phyloP scores from a whole-genome alignment of 192 early-diverging fungal species.

The Geosiphon pyriformis region DNA sequence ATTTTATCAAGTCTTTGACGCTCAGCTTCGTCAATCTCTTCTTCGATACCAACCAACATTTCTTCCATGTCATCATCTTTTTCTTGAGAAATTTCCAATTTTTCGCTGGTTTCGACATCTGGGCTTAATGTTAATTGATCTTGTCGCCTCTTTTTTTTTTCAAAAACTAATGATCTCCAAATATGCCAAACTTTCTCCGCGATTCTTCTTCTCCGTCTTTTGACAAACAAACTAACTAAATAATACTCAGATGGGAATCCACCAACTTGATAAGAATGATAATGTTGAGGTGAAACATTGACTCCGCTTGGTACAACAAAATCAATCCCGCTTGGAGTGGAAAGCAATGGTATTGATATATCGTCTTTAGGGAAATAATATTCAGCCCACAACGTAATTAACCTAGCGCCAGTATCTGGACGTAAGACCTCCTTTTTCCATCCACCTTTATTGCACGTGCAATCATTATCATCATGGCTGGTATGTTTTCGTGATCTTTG shows the following conservation, averaged over 20 bases:
- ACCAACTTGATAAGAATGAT: not conserved
- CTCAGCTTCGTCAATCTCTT: not conserved
- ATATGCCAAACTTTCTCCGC: constrained; percentile 4
- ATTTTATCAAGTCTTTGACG: not conserved
- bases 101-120: not conserved
- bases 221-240: constrained; percentile 15
- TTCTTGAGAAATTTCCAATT: not conserved
- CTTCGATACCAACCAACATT: not conserved
- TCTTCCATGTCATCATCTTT: not conserved
- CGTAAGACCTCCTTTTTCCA: constrained; percentile 29
- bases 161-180: constrained; percentile 23
- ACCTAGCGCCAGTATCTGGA: constrained; percentile 32
- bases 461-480: not conserved
- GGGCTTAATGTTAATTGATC: not conserved
- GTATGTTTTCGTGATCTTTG: not conserved
- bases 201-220: constrained; percentile 12
- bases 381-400: constrained; percentile 34
- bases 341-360: constrained; percentile 17
- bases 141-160: constrained; percentile 9
- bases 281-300: not conserved
- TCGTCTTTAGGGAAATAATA: constrained; percentile 34
- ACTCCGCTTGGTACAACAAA: not conserved
- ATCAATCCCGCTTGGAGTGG: not conserved
- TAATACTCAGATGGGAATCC: constrained; percentile 13
- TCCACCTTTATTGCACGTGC: not conserved